Conservation (phyloP, 768 basidiomycete genomes). For the Agaricus blazei region DNA sequence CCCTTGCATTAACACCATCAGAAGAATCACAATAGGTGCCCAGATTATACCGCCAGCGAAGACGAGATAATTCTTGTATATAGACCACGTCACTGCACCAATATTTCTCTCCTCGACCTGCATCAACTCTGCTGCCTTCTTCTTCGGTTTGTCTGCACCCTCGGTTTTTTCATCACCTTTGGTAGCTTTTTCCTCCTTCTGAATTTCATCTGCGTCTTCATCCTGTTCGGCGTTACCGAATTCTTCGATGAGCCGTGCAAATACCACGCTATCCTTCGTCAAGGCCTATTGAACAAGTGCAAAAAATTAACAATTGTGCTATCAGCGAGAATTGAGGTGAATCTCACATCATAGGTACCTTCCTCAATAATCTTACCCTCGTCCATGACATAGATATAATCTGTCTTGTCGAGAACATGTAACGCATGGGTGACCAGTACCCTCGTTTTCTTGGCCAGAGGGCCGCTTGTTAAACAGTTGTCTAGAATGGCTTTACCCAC, state of each 20-base stretch:
- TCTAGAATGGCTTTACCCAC: conserved; percentile 66
- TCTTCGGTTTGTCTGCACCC: conserved; percentile 12
- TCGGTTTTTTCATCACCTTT: conserved; percentile 11
- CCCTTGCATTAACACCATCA: conserved; percentile 39
- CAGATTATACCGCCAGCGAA: conserved; percentile 44
- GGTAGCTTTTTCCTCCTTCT: background rate
- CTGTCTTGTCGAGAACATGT: conserved; percentile 52
- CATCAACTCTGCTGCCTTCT: conserved; percentile 33
- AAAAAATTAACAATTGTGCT: background rate
- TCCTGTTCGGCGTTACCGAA: conserved; percentile 39
- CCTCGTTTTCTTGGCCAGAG: conserved; percentile 48
- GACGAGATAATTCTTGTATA: conserved; percentile 44
- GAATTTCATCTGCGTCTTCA: conserved; percentile 19
- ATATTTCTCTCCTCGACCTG: conserved; percentile 55
- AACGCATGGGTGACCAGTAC: conserved; percentile 60
- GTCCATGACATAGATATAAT: conserved; percentile 63
- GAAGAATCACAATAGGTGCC: conserved; percentile 35
- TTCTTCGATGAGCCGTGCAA: conserved; percentile 51
- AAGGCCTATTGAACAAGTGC: conserved; percentile 30
- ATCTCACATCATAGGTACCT: conserved; percentile 49
- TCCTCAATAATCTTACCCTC: conserved; percentile 54
- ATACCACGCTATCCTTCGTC: conserved; percentile 35
- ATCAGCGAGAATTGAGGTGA: background rate
- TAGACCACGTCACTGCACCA: conserved; percentile 45
- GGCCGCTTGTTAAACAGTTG: conserved; percentile 51